Evolutionary conservation across 306 rosid species (phyloP), one percentile per base, ranked within the genome.

Genomic region (Cercis canadensis): DNA sequence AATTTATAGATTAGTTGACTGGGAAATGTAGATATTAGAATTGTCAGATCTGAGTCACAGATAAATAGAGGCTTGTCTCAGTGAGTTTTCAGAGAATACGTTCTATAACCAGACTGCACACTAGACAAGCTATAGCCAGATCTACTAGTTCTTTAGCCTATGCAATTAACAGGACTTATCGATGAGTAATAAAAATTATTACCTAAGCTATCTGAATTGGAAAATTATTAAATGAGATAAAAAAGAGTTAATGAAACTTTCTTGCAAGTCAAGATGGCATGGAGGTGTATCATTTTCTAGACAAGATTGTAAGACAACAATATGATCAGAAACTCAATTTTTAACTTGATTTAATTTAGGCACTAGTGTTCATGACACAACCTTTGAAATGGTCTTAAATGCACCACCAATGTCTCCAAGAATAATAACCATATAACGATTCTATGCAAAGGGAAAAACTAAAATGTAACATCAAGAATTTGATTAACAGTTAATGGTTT

Each of bases 1-100:
- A 64, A 57, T 36, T 60, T 55, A 76, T 39, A 56, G 11, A 72
- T 72, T 17, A 61, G 60, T 12, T 15, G 8, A 54, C 17, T 44
- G 62, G 14, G 36, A 54, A 46, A 12, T 16, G 61, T 19, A 62
- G 13, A 59, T 57, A 69, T 53, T 40, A 13, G 62, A 15, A 63
- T 14, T 43, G 15, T 50, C 45, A 34, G 43, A 44, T 34, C 56
- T 29, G 50, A 18, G 55, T 19, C 18, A 66, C 24, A 32, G 52
- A 43, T 6, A 68, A 11, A 40, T 15, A 17, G 15, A 32, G 29
- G 31, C 40, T 18, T 43, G n/a, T 12, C 8, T 13, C 14, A 43
- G 43, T 56, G 47, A 15, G 11, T 44, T 21, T 45, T 34, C 29
- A 24, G 29, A 24, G 29, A 2, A 5, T 37, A 37, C 43, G 43